Conservation (phyloP, 768 basidiomycete genomes). For the Boletellus ananas region DNA sequence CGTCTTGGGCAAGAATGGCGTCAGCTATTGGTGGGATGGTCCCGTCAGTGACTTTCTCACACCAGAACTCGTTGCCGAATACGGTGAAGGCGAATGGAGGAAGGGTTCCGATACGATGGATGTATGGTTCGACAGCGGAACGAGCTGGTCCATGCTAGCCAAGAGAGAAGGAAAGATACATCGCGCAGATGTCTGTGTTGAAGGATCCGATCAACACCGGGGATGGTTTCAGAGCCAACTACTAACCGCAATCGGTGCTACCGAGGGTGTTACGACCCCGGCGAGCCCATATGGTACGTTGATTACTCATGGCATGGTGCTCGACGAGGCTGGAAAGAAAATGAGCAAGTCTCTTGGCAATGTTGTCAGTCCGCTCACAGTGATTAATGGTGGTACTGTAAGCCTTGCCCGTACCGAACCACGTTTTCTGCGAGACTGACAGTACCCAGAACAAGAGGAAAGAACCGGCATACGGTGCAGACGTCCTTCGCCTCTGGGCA, state of each 20-base stretch:
- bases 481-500: slow-evolving; percentile 86
- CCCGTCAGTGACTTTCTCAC: slow-evolving; percentile 79
- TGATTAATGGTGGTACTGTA: slow-evolving; percentile 78
- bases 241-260: slow-evolving; percentile 65
- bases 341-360: slow-evolving; percentile 99
- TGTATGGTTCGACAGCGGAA: slow-evolving; percentile 98
- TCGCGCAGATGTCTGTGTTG: slow-evolving; percentile 83
- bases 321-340: slow-evolving; percentile 83
- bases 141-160: slow-evolving; percentile 83
- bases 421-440: background rate
- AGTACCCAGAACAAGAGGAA: slow-evolving; percentile 55
- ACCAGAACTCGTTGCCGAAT: slow-evolving; percentile 48
- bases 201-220: slow-evolving; percentile 96
- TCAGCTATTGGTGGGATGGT: slow-evolving; percentile 90
- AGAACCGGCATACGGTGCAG: slow-evolving; percentile 79
- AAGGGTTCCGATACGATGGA: slow-evolving; percentile 97
- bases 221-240: slow-evolving; percentile 99
- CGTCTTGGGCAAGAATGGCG: slow-evolving; percentile 69
- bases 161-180: slow-evolving; percentile 37
- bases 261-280: slow-evolving; percentile 13
- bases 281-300: slow-evolving; percentile 66
- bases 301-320: slow-evolving; percentile 95
- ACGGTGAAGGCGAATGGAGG: slow-evolving; percentile 47
- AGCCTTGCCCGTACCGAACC: slow-evolving; percentile 16
- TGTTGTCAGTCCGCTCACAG: slow-evolving; percentile 75